Percentiles rank a stretch among this genome's conserved stretches.
Conservation (phyloP, 768 basidiomycete species). For the Daedaleopsis nitida region DNA sequence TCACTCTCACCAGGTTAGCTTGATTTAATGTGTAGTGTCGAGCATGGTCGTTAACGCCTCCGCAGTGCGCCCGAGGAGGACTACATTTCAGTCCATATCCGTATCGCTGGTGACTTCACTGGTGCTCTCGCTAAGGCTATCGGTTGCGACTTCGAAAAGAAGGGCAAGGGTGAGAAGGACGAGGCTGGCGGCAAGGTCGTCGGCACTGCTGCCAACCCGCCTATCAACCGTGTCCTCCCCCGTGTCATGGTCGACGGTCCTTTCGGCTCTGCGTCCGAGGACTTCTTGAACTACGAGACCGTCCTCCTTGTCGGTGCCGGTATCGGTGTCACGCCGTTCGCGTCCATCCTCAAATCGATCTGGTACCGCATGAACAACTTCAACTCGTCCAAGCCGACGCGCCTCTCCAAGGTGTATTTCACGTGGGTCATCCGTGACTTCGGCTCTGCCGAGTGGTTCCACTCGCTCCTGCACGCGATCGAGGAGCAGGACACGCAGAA, state of each 20-base stretch:
- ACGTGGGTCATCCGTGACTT: conserved; percentile 97
- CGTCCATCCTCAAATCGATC: conserved; percentile 87
- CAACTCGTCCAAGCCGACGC: conserved; percentile 70
- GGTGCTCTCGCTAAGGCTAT: conserved; percentile 75
- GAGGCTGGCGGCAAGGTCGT: conserved; percentile 62
- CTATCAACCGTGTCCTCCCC: conserved; percentile 75
- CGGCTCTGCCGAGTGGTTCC: conserved; percentile 90
- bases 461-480: conserved; percentile 88
- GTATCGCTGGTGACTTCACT: conserved; percentile 92
- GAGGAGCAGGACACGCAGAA: conserved; percentile 89
- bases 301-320: conserved; percentile 90
- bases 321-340: conserved; percentile 96
- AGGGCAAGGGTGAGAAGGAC: conserved; percentile 47
- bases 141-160: conserved; percentile 78
- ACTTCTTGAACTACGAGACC: conserved; percentile 88
- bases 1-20: conserved; percentile 82
- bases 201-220: conserved; percentile 55
- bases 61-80: conserved; percentile 90
- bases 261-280: conserved; percentile 90
- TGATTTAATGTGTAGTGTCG: neutral
- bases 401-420: conserved; percentile 89
- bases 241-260: conserved; percentile 97
- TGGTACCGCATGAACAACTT: conserved; percentile 97
- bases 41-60: neutral
- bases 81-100: conserved; percentile 92